Conservation (phyloP, 2,329 filamentous ascomycete species). For the Triangularia verruculosa region DNA sequence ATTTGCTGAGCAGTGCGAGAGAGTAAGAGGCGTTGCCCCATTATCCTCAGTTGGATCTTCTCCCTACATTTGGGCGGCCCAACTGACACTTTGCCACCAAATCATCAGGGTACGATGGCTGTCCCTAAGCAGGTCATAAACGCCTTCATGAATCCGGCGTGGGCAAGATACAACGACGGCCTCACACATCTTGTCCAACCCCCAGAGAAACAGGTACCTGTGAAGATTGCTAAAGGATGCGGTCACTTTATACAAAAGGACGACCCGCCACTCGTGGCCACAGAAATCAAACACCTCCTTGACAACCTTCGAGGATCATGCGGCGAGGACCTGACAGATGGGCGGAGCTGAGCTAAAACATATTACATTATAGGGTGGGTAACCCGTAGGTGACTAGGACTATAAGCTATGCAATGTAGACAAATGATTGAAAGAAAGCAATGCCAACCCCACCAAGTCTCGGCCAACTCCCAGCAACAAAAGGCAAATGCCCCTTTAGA, state of each 20-base stretch:
- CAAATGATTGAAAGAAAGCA: constrained; percentile 4
- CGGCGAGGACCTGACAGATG: not conserved
- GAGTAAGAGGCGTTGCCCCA: constrained; percentile 17
- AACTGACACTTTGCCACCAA: not conserved
- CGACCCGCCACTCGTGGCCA: constrained; percentile 45
- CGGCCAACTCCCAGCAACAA: not conserved
- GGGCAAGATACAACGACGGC: constrained; percentile 53
- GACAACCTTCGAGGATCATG: not conserved
- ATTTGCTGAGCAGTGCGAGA: constrained; percentile 46
- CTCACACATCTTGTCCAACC: constrained; percentile 44
- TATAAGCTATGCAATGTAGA: not conserved
- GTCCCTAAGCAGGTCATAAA: constrained; percentile 40
- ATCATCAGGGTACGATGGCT: constrained; percentile 29
- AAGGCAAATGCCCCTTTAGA: not conserved
- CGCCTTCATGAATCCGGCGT: constrained; percentile 51
- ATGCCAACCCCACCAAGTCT: not conserved
- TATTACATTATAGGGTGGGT: constrained; percentile 1
- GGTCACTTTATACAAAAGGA: constrained; percentile 57
- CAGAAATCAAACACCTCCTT: constrained; percentile 20
- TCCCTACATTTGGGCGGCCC: not conserved
- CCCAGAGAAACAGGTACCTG: constrained; percentile 23
- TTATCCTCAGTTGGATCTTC: not conserved
- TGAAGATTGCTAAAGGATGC: constrained; percentile 43
- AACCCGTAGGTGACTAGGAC: not conserved
- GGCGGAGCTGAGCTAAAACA: not conserved